phyloP scores from a whole-genome alignment of 331 rosid genomes.

The Malus hybrid region DNA sequence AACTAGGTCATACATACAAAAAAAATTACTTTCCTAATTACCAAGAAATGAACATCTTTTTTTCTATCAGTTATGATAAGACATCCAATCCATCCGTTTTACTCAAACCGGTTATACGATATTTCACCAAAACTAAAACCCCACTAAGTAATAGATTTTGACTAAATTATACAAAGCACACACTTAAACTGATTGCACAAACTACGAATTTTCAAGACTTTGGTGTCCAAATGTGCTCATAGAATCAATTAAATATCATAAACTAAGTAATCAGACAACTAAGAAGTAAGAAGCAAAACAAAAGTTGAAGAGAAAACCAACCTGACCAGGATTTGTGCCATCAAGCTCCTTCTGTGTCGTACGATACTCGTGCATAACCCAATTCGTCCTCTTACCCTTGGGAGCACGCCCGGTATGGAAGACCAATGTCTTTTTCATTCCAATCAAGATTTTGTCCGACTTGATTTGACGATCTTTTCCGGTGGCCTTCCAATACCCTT shows the following conservation, averaged over 20 bases:
- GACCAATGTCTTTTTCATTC: slow-evolving; percentile 96
- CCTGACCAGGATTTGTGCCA: slow-evolving; percentile 99
- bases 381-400: slow-evolving; percentile 71
- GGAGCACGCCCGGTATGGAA: slow-evolving; percentile 95
- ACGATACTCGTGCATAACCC: slow-evolving; percentile 98
- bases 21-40: not conserved
- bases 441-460: slow-evolving; percentile 61
- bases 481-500: slow-evolving; percentile 96
- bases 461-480: slow-evolving; percentile 90
- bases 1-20: not conserved
- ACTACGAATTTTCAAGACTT: not conserved
- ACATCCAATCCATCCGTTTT: not conserved
- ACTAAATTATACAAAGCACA: not conserved
- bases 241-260: not conserved
- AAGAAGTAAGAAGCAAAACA: not conserved
- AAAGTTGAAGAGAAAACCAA: slow-evolving; percentile 10
- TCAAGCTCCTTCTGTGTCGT: slow-evolving; percentile 76
- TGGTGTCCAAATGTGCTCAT: not conserved
- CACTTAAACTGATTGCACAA: not conserved
- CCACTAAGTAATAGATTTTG: not conserved
- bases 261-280: not conserved
- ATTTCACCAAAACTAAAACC: not conserved
- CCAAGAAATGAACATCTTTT: not conserved
- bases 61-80: not conserved
- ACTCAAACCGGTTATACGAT: not conserved